These are phyloP conservation scores for Leccinum disarticulatum DNA, from an alignment of 768 basidiomycete genomes.

Conservation along the genomic window DNA sequence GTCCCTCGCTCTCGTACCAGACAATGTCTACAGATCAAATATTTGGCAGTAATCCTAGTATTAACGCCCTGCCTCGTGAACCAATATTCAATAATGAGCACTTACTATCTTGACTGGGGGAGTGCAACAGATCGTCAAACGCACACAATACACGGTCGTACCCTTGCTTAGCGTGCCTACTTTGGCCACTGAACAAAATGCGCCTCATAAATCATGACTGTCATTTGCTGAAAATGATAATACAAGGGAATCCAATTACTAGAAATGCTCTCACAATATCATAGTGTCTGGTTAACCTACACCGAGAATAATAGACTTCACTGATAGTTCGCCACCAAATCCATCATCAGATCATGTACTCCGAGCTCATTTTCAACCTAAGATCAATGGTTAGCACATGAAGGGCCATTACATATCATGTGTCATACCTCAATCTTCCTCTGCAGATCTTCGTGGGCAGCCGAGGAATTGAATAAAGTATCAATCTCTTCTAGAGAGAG, in stretches of 20 bases:
- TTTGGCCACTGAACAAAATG: not conserved
- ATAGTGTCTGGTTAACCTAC: not conserved
- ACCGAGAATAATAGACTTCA: constrained; percentile 4
- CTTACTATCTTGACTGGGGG: not conserved
- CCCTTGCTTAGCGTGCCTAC: not conserved
- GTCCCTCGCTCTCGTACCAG: not conserved
- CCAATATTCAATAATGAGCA: not conserved
- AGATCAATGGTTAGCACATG: not conserved
- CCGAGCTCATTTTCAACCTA: constrained; percentile 63
- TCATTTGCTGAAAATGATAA: not conserved
- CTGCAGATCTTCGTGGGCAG: constrained; percentile 51
- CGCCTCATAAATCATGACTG: not conserved
- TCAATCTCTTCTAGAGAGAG: constrained; percentile 78
- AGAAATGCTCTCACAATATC: not conserved
- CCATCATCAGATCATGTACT: constrained; percentile 43
- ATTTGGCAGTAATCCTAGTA: not conserved
- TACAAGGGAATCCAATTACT: not conserved
- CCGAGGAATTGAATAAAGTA: constrained; percentile 59
- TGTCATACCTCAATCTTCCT: constrained; percentile 50
- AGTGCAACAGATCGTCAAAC: not conserved
- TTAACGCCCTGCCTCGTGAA: not conserved
- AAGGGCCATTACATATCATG: not conserved
- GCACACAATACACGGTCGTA: not conserved
- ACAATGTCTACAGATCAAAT: not conserved
- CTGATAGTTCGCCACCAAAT: constrained; percentile 27